These are phyloP conservation scores for Pythium coloratum DNA, from an alignment of 352 stramenopile genomes.

Conservation along the genomic window DNA sequence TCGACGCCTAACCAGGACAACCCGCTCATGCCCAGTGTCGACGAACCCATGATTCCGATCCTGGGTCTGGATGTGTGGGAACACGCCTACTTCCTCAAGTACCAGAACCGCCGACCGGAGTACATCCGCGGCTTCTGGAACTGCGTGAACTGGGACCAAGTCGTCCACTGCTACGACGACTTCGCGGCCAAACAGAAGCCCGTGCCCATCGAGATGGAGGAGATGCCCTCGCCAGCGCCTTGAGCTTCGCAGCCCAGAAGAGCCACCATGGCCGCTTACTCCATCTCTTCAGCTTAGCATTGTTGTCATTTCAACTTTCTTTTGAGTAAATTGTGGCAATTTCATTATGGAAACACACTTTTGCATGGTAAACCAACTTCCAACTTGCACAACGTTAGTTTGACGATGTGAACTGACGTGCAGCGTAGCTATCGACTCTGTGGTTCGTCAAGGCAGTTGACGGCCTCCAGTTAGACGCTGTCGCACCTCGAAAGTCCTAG, in stretches of 20 bases:
- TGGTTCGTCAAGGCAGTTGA: background rate
- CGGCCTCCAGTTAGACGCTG: background rate
- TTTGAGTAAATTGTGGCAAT: background rate
- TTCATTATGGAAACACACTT: background rate
- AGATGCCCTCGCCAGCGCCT: constrained; percentile 18
- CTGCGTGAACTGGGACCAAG: constrained; percentile 81
- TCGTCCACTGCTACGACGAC: constrained; percentile 60
- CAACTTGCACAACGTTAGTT: too few species aligned
- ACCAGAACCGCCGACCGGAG: constrained; percentile 87
- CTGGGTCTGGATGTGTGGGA: constrained; percentile 90
- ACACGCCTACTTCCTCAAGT: constrained; percentile 87
- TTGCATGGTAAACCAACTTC: too few species aligned
- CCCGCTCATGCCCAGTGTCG: constrained; percentile 33
- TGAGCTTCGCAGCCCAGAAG: background rate
- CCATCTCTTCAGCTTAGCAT: background rate
- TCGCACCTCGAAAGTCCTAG: background rate
- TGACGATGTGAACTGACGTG: too few species aligned
- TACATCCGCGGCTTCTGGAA: constrained; percentile 94
- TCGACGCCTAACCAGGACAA: constrained; percentile 90
- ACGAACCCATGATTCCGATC: constrained; percentile 67
- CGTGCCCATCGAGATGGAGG: constrained; percentile 44
- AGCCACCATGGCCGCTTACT: background rate
- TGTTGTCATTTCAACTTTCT: background rate
- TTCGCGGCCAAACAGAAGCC: constrained; percentile 46
- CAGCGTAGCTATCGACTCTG: too few species aligned